Conservation (phyloP, 2,329 filamentous ascomycete genomes). For the Pseudogymnoascus sp. region DNA sequence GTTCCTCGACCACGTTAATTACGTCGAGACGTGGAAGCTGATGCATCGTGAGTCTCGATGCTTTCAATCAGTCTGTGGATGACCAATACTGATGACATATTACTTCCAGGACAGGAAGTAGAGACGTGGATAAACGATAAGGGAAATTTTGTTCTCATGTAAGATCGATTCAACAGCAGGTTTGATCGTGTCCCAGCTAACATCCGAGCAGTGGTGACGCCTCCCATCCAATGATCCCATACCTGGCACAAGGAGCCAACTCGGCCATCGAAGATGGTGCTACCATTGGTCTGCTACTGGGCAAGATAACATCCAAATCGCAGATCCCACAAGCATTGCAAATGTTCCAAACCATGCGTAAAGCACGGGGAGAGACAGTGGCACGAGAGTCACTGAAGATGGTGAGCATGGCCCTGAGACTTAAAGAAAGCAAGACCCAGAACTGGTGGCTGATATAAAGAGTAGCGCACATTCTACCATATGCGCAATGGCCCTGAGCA, state of each 20-base stretch:
- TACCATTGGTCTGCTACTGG: conserved; percentile 52
- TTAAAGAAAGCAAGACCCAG: background rate
- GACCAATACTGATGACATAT: conserved; percentile 27
- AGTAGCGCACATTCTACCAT: conserved; percentile 45
- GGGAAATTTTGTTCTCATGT: conserved; percentile 19
- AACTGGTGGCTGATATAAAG: background rate
- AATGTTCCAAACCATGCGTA: conserved; percentile 42
- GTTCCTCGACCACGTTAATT: conserved; percentile 44
- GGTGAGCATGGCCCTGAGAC: conserved; percentile 17
- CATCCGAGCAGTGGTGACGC: conserved; percentile 42
- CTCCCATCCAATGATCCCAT: conserved; percentile 58
- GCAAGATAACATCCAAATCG: conserved; percentile 37
- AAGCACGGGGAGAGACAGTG: conserved; percentile 45
- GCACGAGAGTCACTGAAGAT: conserved; percentile 54
- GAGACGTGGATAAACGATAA: conserved; percentile 20
- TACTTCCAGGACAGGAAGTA: conserved; percentile 17
- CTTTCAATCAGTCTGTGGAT: background rate
- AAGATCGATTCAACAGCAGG: background rate
- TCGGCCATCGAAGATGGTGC: conserved; percentile 62
- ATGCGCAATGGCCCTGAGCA: conserved; percentile 50
- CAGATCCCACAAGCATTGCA: conserved; percentile 39
- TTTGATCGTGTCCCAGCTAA: background rate
- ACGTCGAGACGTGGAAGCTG: conserved; percentile 63
- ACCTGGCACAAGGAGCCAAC: conserved; percentile 60
- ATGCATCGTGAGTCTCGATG: conserved; percentile 34